phyloP scores from a whole-genome alignment of 768 basidiomycete genomes.

The Psilocybe cubensis region DNA sequence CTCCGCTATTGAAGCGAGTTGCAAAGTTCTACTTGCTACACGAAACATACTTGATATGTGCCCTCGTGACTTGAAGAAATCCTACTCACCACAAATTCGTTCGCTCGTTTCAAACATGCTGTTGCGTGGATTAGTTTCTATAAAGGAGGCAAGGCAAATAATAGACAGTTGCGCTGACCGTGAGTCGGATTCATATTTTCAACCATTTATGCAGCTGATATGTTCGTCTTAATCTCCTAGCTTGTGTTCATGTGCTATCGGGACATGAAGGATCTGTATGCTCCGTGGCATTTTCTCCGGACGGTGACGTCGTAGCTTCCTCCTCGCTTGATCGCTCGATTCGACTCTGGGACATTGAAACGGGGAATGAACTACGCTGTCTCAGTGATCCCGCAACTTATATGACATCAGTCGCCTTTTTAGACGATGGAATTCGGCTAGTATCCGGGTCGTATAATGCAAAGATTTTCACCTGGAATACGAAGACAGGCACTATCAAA shows the following conservation, averaged over 20 bases:
- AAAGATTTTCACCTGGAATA: slow-evolving; percentile 16
- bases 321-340: slow-evolving; percentile 7
- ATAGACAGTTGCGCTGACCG: neutral
- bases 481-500: slow-evolving; percentile 3
- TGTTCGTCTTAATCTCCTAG: neutral
- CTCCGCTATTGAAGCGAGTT: neutral
- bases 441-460: slow-evolving; percentile 3
- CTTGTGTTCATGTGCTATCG: neutral
- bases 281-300: slow-evolving; percentile 15
- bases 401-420: slow-evolving; percentile 9
- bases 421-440: slow-evolving; percentile 2
- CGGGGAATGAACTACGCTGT: neutral
- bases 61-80: neutral
- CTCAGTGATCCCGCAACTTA: neutral
- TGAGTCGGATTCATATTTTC: neutral
- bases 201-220: neutral
- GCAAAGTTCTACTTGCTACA: neutral
- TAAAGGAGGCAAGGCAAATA: neutral
- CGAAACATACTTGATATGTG: neutral
- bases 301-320: slow-evolving; percentile 10
- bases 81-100: neutral
- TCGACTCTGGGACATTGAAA: slow-evolving; percentile 9
- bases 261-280: slow-evolving; percentile 2
- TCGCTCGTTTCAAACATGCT: neutral
- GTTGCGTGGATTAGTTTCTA: neutral